These are phyloP conservation scores for Aspergillus cejpii DNA, from an alignment of 2,329 filamentous ascomycete genomes.

Conservation along the genomic window DNA sequence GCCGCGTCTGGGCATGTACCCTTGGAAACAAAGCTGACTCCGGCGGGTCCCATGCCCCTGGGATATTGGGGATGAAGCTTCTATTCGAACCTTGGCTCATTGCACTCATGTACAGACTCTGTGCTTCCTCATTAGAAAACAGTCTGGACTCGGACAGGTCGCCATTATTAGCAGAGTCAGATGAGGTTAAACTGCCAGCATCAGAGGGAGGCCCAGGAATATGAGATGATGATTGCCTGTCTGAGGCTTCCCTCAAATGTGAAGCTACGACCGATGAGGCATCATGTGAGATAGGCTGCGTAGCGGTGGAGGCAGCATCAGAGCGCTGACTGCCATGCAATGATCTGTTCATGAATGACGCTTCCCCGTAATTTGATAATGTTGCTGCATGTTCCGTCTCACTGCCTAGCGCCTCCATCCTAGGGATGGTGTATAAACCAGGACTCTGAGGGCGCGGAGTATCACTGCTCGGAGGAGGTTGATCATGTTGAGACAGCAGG, in stretches of 20 bases:
- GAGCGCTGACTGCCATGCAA: conserved; percentile 4
- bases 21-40: conserved; percentile 14
- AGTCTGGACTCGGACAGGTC: conserved; percentile 43
- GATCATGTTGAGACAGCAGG: conserved; percentile 8
- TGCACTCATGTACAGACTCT: conserved; percentile 51
- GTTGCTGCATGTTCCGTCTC: conserved; percentile 5
- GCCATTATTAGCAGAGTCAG: conserved; percentile 21
- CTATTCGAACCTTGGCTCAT: conserved; percentile 41
- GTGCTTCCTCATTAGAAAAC: conserved; percentile 46
- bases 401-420: conserved; percentile 1
- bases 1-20: conserved; percentile 1
- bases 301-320: neutral
- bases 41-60: conserved; percentile 39
- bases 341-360: neutral
- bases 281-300: conserved; percentile 3
- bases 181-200: conserved; percentile 21
- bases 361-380: neutral
- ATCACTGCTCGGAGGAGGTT: conserved; percentile 7
- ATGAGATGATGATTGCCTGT: conserved; percentile 6
- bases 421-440: conserved; percentile 7
- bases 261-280: conserved; percentile 1
- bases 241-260: neutral
- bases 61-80: conserved; percentile 33
- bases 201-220: conserved; percentile 18
- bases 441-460: conserved; percentile 17